phyloP scores from a whole-genome alignment of 1,139 yeast species.

The Candida dubliniensis region DNA sequence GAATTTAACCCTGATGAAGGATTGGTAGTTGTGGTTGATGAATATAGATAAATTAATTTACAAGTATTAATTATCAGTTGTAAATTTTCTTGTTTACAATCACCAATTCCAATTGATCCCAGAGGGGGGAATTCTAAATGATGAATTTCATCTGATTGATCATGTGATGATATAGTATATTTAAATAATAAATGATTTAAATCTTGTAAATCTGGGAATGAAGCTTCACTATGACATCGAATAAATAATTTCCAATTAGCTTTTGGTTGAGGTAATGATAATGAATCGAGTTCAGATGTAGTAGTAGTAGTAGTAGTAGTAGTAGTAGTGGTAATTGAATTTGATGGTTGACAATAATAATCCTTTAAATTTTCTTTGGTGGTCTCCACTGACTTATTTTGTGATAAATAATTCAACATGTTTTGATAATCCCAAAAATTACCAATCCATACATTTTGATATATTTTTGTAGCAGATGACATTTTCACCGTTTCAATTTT shows the following conservation, averaged over 20 bases:
- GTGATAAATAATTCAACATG: conserved; percentile 28
- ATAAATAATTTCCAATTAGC: conserved; percentile 42
- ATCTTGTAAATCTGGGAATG: conserved; percentile 48
- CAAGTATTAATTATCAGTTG: conserved; percentile 63
- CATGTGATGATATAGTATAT: conserved; percentile 29
- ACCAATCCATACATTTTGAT: conserved; percentile 72
- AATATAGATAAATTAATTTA: conserved; percentile 51
- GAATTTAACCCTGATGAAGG: conserved; percentile 23
- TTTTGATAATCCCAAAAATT: conserved; percentile 56
- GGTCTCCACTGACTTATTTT: conserved; percentile 10
- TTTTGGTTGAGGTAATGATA: conserved; percentile 31
- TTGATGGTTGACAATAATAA: conserved; percentile 48
- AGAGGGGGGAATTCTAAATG: conserved; percentile 76
- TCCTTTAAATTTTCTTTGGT: conserved; percentile 19
- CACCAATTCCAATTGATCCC: conserved; percentile 76
- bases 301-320: too few relatives aligned
- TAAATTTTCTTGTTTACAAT: conserved; percentile 56
- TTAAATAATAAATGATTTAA: conserved; percentile 38
- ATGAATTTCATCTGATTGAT: conserved; percentile 28
- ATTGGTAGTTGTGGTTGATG: conserved; percentile 33
- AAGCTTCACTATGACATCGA: conserved; percentile 54
- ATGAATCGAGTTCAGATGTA: conserved; percentile 13
- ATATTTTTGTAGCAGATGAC: conserved; percentile 73
- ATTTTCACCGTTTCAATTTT: conserved; percentile 77
- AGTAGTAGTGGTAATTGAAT: conserved; percentile 16